Base-by-base conservation (phyloP, 345 rosid species). In the Aquilaria yunnanensis region DNA sequence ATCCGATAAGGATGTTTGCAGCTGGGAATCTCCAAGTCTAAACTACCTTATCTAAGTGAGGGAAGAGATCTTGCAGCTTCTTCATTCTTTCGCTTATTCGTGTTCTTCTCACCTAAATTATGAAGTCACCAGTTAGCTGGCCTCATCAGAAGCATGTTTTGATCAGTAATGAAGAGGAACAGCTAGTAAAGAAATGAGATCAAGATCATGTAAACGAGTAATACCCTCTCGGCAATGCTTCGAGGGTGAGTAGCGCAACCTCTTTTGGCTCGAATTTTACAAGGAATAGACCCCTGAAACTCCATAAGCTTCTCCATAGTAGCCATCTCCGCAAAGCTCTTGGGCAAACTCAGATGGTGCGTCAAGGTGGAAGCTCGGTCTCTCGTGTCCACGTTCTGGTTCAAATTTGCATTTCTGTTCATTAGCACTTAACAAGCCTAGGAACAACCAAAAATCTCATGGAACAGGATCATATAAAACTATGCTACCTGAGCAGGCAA, bases 231-330 rank as follows among this genome's bases (percentile, higher is more conserved):
- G 1, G 98, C 98, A 55, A 93, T 90, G 72, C 97, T 93, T 63
- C 97, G 88, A 0, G 98, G 98, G 67, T 93, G 98, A 66, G 97
- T 93, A 14, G 98, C 98, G 49, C 49, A 86, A 31, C 98, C 97
- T 51, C 97, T 74, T 69, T 90, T 93, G 41, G 98, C 97, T 10
- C 96, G 82, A 56, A 83, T 76, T 74, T 90, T 89, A 63, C 90
- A 84, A 3, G 97, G 97, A 16, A 87, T 89, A 23, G 89, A 79
- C 10, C 82, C 85, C 70, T 89, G 86, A 66, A 83, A 81, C 48
- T 81, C 85, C 74, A 83, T 62, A 56, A 69, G 60, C 70, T 76
- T 78, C 47, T 84, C 87, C 14, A 71, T 51, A 0, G 66, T 69
- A 48, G 76, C 77, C 60, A 74, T 73, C 70, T 83, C 81, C 2